A percentile compares a stretch with the other conserved stretches of the same genome.
phyloP scores from a whole-genome alignment of 192 early-diverging fungal genomes.

The Podila horticola region DNA sequence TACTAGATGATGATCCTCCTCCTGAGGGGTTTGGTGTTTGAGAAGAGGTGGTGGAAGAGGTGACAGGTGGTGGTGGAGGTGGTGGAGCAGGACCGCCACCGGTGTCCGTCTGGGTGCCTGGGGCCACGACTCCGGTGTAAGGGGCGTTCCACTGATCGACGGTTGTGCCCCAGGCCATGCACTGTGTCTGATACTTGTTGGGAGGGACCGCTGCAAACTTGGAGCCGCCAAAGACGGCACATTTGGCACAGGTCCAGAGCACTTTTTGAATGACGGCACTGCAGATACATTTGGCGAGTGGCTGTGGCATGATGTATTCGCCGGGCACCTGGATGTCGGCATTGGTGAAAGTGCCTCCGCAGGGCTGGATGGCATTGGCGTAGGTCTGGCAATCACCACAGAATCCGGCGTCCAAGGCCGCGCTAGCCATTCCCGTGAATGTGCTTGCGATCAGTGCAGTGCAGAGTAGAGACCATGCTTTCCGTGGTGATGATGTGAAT shows the following conservation, averaged over 20 bases:
- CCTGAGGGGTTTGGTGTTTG: not conserved
- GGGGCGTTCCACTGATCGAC: conserved; percentile 17
- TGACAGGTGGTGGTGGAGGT: not conserved
- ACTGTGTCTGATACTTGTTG: conserved; percentile 36
- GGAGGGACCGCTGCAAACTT: conserved; percentile 25
- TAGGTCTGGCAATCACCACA: conserved; percentile 47
- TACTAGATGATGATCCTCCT: not conserved
- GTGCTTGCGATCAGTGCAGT: conserved; percentile 5
- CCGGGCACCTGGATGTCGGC: conserved; percentile 26
- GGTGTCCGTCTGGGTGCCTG: conserved; percentile 33
- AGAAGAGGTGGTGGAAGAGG: not conserved
- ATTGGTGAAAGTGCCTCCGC: conserved; percentile 17
- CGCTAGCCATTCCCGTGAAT: conserved; percentile 5
- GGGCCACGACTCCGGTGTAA: conserved; percentile 24
- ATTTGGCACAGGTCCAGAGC: conserved; percentile 38
- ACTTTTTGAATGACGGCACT: conserved; percentile 19
- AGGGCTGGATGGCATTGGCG: conserved; percentile 18
- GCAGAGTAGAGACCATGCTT: conserved; percentile 4
- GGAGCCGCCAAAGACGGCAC: conserved; percentile 8
- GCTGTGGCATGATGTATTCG: conserved; percentile 16
- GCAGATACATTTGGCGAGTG: conserved; percentile 32
- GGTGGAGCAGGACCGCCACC: not conserved
- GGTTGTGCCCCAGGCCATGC: conserved; percentile 29
- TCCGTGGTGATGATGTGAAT: not conserved
- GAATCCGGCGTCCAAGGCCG: conserved; percentile 18